These are phyloP conservation scores for Phytophthora constricta DNA, from an alignment of 352 stramenopile genomes.

Conservation along the genomic window DNA sequence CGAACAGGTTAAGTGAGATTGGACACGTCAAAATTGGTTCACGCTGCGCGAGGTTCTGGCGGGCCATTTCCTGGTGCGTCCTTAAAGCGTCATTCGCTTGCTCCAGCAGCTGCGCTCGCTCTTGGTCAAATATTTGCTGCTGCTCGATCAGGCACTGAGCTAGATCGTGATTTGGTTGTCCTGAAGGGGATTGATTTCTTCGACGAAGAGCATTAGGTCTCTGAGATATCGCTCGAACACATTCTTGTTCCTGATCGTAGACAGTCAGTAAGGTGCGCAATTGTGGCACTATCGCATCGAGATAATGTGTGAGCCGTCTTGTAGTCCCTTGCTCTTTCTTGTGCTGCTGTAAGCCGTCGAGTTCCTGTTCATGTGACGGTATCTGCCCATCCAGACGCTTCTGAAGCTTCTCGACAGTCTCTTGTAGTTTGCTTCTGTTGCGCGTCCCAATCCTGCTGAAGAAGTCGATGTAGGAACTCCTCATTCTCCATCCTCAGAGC, in stretches of 20 bases:
- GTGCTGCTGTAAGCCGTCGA: neutral
- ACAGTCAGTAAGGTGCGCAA: conserved; percentile 12
- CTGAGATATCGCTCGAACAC: neutral
- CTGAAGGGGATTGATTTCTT: neutral
- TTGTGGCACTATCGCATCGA: conserved; percentile 19
- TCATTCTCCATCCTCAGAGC: too few relatives aligned
- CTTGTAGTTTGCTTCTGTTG: neutral
- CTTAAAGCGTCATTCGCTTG: conserved; percentile 19
- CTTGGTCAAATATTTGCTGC: conserved; percentile 17
- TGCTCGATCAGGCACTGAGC: conserved; percentile 8
- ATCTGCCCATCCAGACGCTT: neutral
- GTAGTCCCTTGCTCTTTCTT: neutral
- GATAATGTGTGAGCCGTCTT: neutral
- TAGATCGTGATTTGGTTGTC: conserved; percentile 9
- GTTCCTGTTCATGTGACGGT: neutral
- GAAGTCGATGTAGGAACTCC: neutral
- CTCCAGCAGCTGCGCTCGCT: conserved; percentile 23
- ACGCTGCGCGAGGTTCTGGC: conserved; percentile 12
- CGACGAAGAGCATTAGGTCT: neutral
- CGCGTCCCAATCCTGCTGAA: neutral
- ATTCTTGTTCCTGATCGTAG: conserved; percentile 23
- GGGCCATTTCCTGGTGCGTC: conserved; percentile 12
- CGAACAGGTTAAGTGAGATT: conserved; percentile 34
- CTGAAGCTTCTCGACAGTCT: neutral
- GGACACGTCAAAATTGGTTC: conserved; percentile 27